A percentile compares a stretch with the other conserved stretches of the same genome.
Conservation (phyloP, 2,329 filamentous ascomycete genomes). For the Cladophialophora psammophila region DNA sequence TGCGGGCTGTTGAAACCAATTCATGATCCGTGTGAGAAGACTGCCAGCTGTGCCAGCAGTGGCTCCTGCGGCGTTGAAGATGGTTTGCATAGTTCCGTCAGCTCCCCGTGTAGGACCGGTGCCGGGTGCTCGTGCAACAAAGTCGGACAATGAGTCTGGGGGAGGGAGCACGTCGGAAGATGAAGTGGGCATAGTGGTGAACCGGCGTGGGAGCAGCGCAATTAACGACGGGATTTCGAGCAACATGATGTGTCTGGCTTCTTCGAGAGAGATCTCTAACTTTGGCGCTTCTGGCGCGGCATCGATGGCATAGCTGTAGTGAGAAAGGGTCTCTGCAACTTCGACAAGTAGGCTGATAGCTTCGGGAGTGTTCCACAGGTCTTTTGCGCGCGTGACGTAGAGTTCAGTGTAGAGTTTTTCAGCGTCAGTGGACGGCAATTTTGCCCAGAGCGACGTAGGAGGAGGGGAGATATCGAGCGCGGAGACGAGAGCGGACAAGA, state of each 20-base stretch:
- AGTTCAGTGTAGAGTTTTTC: conserved; percentile 76
- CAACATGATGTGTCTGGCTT: conserved; percentile 79
- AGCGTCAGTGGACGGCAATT: conserved; percentile 68
- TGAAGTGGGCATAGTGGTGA: conserved; percentile 71
- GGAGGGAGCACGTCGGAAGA: conserved; percentile 86
- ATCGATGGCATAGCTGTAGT: conserved; percentile 52
- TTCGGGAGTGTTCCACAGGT: conserved; percentile 84
- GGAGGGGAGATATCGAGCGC: conserved; percentile 77
- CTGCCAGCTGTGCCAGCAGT: conserved; percentile 30
- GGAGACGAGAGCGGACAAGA: conserved; percentile 80
- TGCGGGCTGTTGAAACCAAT: conserved; percentile 37
- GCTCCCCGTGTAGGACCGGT: conserved; percentile 6
- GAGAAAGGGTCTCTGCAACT: conserved; percentile 65
- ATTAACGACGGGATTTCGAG: conserved; percentile 77
- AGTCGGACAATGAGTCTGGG: conserved; percentile 42
- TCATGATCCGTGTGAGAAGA: conserved; percentile 36
- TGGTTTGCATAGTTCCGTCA: conserved; percentile 32
- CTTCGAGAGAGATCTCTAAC: conserved; percentile 60
- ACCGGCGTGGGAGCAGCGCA: conserved; percentile 69
- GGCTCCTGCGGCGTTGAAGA: conserved; percentile 34
- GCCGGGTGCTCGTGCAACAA: conserved; percentile 38
- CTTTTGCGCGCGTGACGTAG: conserved; percentile 78
- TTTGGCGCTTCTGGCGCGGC: conserved; percentile 49
- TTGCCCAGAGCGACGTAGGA: conserved; percentile 84
- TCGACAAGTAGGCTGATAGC: conserved; percentile 73